phyloP scores from a whole-genome alignment of 2,329 filamentous ascomycete species.

The Phaeosphaeriaceae sp. region DNA sequence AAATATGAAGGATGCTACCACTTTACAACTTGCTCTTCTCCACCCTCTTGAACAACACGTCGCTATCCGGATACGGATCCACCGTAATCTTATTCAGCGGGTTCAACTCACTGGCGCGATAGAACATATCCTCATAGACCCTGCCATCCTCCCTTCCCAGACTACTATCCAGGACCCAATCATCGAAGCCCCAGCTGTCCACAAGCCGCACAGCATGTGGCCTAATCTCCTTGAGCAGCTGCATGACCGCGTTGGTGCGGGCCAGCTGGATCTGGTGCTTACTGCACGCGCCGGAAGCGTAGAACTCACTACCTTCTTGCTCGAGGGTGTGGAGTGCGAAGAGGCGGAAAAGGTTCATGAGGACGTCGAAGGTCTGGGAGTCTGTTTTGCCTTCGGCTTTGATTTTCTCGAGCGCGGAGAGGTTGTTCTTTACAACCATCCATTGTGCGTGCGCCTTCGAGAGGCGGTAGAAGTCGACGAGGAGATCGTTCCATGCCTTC shows the following conservation, averaged over 20 bases:
- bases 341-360: slow-evolving; percentile 73
- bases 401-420: slow-evolving; percentile 68
- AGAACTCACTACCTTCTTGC: slow-evolving; percentile 74
- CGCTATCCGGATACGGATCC: slow-evolving; percentile 73
- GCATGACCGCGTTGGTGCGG: slow-evolving; percentile 71
- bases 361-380: slow-evolving; percentile 61
- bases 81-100: slow-evolving; percentile 75
- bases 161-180: slow-evolving; percentile 78
- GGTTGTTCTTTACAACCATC: slow-evolving; percentile 80
- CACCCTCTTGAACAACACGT: slow-evolving; percentile 67
- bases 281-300: slow-evolving; percentile 71
- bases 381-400: slow-evolving; percentile 63
- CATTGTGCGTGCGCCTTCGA: slow-evolving; percentile 79
- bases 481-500: slow-evolving; percentile 75
- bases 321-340: slow-evolving; percentile 72
- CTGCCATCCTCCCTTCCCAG: slow-evolving; percentile 75
- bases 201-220: slow-evolving; percentile 76
- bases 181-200: slow-evolving; percentile 77
- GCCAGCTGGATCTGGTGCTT: slow-evolving; percentile 76
- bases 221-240: slow-evolving; percentile 72
- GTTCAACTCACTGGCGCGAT: slow-evolving; percentile 74
- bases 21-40: slow-evolving; percentile 62
- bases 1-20: neutral
- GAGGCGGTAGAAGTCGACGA: slow-evolving; percentile 80
- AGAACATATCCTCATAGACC: slow-evolving; percentile 80